phyloP scores from a whole-genome alignment of 2,329 filamentous ascomycete genomes.

The Alternaria metachromatica region DNA sequence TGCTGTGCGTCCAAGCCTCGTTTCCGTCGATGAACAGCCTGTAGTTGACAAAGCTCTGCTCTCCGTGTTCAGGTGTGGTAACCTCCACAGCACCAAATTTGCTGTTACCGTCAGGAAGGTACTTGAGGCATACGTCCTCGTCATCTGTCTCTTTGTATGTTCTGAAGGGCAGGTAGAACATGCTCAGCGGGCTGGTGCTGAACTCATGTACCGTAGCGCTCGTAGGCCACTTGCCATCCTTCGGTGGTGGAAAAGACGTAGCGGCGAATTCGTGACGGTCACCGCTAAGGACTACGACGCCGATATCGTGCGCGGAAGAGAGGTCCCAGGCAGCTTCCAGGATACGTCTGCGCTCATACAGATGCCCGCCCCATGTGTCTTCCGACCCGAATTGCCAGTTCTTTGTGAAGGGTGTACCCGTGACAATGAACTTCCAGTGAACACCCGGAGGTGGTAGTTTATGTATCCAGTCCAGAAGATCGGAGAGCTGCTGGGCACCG shows the following conservation, averaged over 20 bases:
- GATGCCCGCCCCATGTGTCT: slow-evolving; percentile 95
- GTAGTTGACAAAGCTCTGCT: slow-evolving; percentile 79
- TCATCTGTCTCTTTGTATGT: slow-evolving; percentile 84
- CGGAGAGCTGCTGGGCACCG: slow-evolving; percentile 76
- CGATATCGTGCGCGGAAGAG: slow-evolving; percentile 70
- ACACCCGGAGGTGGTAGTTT: slow-evolving; percentile 77
- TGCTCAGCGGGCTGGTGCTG: slow-evolving; percentile 86
- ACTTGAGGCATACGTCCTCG: slow-evolving; percentile 85
- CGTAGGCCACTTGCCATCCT: slow-evolving; percentile 63
- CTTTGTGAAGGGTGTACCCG: slow-evolving; percentile 93
- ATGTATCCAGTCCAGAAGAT: slow-evolving; percentile 78
- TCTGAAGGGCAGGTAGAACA: slow-evolving; percentile 87
- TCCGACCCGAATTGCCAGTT: slow-evolving; percentile 90
- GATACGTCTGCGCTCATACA: slow-evolving; percentile 77
- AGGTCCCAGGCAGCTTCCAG: slow-evolving; percentile 94
- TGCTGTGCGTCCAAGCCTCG: slow-evolving; percentile 72
- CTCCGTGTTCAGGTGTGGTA: slow-evolving; percentile 66
- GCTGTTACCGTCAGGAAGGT: slow-evolving; percentile 82
- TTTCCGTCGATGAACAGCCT: slow-evolving; percentile 81
- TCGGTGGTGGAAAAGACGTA: slow-evolving; percentile 72
- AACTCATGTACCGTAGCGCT: slow-evolving; percentile 77
- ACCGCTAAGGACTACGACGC: slow-evolving; percentile 84
- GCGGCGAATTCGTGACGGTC: slow-evolving; percentile 98
- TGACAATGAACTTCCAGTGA: slow-evolving; percentile 91
- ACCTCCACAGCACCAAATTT: slow-evolving; percentile 90